phyloP scores from a whole-genome alignment of 2,329 filamentous ascomycete species.

The Colletotrichum tamarilloi region DNA sequence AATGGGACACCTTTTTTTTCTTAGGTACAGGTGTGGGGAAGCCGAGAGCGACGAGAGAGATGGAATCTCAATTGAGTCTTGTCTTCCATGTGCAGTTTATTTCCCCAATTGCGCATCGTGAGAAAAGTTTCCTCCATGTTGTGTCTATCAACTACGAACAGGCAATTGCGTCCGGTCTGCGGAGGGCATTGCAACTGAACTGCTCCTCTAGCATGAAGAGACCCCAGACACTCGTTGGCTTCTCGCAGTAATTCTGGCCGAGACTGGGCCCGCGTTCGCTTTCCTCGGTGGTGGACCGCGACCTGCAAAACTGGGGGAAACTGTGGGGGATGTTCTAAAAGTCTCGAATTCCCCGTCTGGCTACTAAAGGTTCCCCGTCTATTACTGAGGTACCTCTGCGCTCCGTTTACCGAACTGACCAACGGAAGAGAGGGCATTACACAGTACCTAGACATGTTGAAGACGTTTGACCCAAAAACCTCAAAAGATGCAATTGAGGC shows the following conservation, averaged over 20 bases:
- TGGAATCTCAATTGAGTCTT: not conserved
- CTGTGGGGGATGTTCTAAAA: slow-evolving; percentile 27
- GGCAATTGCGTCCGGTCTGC: slow-evolving; percentile 11
- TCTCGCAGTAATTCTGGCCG: slow-evolving; percentile 36
- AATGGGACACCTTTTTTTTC: slow-evolving; percentile 1
- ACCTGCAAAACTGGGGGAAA: slow-evolving; percentile 33
- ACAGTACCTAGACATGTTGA: not conserved
- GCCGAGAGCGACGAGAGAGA: not conserved
- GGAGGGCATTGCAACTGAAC: slow-evolving; percentile 8
- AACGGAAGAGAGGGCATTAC: not conserved
- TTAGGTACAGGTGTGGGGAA: slow-evolving; percentile 6
- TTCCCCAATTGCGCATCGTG: not conserved
- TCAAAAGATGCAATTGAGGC: not conserved
- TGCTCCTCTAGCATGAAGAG: not conserved
- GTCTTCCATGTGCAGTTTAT: not conserved
- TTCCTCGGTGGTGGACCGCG: slow-evolving; percentile 31
- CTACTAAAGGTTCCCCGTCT: not conserved
- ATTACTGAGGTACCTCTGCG: not conserved
- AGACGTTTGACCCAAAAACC: not conserved
- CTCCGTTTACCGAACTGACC: not conserved
- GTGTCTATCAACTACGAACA: not conserved
- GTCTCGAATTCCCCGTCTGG: slow-evolving; percentile 1
- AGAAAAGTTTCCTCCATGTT: not conserved
- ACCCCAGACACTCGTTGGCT: not conserved
- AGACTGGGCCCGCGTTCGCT: slow-evolving; percentile 27